Conservation (phyloP, 352 stramenopile species). For the Phytopythium oedochilum region DNA sequence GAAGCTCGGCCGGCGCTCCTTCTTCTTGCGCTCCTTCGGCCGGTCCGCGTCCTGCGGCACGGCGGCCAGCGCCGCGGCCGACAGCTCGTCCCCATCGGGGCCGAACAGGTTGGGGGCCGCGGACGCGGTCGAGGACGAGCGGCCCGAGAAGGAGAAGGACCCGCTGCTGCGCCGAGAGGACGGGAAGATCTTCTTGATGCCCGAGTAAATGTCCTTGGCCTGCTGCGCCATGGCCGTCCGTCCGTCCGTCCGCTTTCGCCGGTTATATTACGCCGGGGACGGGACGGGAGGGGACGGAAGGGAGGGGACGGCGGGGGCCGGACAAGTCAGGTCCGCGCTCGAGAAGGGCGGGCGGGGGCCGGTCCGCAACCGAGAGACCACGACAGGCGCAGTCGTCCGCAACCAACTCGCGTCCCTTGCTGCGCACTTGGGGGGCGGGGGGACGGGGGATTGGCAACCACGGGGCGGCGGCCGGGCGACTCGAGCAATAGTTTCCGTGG, state of each 20-base stretch:
- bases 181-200: slow-evolving; percentile 79
- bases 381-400: no score
- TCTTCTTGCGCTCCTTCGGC: slow-evolving; percentile 25
- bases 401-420: no score
- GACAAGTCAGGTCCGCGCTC: neutral
- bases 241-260: neutral
- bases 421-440: no score
- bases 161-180: slow-evolving; percentile 32
- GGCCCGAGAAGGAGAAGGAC: slow-evolving; percentile 43
- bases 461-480: slow-evolving; percentile 1
- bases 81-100: slow-evolving; percentile 22
- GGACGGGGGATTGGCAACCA: no score
- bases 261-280: neutral
- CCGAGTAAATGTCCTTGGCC: slow-evolving; percentile 74
- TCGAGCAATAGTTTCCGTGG: neutral
- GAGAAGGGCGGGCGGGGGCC: no score
- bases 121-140: slow-evolving; percentile 13
- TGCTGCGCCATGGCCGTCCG: slow-evolving; percentile 47
- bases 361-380: no score
- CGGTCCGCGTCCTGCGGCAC: slow-evolving; percentile 7
- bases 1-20: slow-evolving; percentile 42
- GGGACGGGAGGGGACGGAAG: neutral
- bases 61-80: slow-evolving; percentile 26
- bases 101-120: neutral
- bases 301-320: neutral